Base-by-base conservation (phyloP, 139 green algal genomes). In the Helicosporidium sp. region DNA sequence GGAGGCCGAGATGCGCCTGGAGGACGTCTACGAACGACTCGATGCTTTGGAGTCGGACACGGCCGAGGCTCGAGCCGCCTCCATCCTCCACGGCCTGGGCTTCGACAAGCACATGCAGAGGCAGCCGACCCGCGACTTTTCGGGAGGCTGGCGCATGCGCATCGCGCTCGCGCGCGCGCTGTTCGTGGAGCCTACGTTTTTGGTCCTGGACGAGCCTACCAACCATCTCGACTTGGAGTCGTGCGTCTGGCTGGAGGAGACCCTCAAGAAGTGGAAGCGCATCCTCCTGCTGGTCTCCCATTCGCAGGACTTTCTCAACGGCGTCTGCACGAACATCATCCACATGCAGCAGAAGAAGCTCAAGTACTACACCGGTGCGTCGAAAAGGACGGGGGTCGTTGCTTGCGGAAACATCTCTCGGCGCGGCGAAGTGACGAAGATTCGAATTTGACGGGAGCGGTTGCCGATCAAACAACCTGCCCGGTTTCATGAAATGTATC, bases 321-420 rank as follows among this genome's bases (percentile, higher is more conserved):
- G 79, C 39, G 86, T 97, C 22, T 94, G 83, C 68, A 95, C 87
- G 50, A 87, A 96, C 73, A 94, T 93, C 63, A 84, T 96, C 35
- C 77, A 82, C 58, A 77, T 95, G 66, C 75, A 82, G 29, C 66
- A 87, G 46, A 84, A 87, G 65, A 69, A 84, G 75, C 72, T 97
- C 31, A 79, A 70, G n/a, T 81, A 78, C 48, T 96, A 93, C 68
- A 61, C 66, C 27, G 81, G 81, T 51, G 74, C 59, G 57, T 17
- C 22, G 35, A 2, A 2, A 7, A 40, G 45, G 6, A 37, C 15
- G 13, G 3, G 15, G 28, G 7, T 1, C 39, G 15, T 46, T 8
- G 28, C 17, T 23, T 23, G 24, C 33, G 6, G n/a, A n/a, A n/a
- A n/a, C n/a, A n/a, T n/a, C n/a, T n/a, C n/a, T n/a, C n/a, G n/a